Conservation (phyloP, 441 rosid species). For the Viola pubescens region DNA sequence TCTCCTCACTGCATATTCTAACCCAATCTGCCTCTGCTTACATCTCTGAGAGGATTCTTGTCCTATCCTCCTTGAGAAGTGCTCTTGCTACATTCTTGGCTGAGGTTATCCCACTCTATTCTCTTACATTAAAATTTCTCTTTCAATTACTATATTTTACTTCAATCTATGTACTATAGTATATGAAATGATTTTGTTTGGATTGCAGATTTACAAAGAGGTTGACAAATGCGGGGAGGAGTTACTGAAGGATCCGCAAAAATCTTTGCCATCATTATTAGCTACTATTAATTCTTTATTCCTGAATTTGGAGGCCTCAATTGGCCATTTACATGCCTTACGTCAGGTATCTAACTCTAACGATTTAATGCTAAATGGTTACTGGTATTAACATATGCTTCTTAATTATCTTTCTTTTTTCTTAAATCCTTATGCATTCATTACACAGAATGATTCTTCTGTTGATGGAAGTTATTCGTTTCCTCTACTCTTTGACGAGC, state of each 20-base stretch:
- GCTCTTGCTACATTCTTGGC: conserved; percentile 76
- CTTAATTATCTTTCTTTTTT: not conserved
- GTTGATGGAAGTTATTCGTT: conserved; percentile 51
- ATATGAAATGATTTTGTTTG: conserved; percentile 8
- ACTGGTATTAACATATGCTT: not conserved
- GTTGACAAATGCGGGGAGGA: conserved; percentile 65
- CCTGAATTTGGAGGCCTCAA: conserved; percentile 57
- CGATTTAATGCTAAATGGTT: not conserved
- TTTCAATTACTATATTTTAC: not conserved
- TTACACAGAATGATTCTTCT: conserved; percentile 57
- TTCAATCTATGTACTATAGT: not conserved
- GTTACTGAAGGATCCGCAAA: conserved; percentile 59
- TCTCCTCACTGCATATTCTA: conserved; percentile 44
- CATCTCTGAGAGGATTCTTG: conserved; percentile 61
- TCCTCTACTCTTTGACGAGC: conserved; percentile 57
- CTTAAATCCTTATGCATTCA: conserved; percentile 6
- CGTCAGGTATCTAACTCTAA: conserved; percentile 39
- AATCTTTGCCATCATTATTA: conserved; percentile 46
- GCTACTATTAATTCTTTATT: conserved; percentile 42
- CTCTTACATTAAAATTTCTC: not conserved
- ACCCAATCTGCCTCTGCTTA: conserved; percentile 54
- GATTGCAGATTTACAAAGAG: conserved; percentile 59
- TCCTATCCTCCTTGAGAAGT: conserved; percentile 48
- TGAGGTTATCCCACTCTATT: conserved; percentile 38
- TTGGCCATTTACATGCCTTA: conserved; percentile 51